Conservation (phyloP, 2,329 filamentous ascomycete genomes). For the Calycina herbarum region DNA sequence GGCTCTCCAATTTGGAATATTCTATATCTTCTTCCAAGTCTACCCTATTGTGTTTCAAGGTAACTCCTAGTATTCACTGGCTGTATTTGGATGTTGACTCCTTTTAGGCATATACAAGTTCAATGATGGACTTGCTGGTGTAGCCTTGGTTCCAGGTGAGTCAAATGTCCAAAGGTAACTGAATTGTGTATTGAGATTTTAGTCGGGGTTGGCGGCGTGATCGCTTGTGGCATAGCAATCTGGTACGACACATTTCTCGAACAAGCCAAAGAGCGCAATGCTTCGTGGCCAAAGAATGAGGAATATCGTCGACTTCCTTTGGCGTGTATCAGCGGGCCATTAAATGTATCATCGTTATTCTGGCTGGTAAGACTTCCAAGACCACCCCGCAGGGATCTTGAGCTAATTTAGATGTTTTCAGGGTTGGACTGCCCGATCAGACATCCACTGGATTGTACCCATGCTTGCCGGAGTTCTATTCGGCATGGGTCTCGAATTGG, state of each 20-base stretch:
- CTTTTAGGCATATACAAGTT: background rate
- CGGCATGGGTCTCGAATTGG: constrained; percentile 49
- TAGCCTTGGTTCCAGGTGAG: background rate
- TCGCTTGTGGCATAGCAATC: constrained; percentile 48
- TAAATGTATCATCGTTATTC: constrained; percentile 50
- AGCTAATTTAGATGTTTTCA: background rate
- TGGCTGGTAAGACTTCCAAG: constrained; percentile 41
- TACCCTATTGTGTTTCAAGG: constrained; percentile 61
- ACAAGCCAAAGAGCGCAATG: constrained; percentile 47
- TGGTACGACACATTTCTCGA: constrained; percentile 52
- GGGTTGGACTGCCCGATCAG: constrained; percentile 52
- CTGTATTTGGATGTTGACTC: background rate
- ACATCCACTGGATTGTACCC: constrained; percentile 56
- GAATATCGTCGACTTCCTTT: constrained; percentile 51
- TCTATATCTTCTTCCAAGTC: constrained; percentile 62
- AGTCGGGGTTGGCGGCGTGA: constrained; percentile 46
- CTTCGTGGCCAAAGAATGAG: constrained; percentile 49
- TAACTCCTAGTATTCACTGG: background rate
- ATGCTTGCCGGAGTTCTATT: constrained; percentile 55
- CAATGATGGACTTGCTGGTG: constrained; percentile 4
- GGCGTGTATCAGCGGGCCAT: constrained; percentile 1
- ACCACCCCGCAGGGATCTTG: background rate
- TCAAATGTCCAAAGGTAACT: background rate
- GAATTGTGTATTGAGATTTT: background rate
- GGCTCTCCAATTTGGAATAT: constrained; percentile 59